phyloP scores from a whole-genome alignment of 345 rosid species.

The Lepidium didymum region DNA sequence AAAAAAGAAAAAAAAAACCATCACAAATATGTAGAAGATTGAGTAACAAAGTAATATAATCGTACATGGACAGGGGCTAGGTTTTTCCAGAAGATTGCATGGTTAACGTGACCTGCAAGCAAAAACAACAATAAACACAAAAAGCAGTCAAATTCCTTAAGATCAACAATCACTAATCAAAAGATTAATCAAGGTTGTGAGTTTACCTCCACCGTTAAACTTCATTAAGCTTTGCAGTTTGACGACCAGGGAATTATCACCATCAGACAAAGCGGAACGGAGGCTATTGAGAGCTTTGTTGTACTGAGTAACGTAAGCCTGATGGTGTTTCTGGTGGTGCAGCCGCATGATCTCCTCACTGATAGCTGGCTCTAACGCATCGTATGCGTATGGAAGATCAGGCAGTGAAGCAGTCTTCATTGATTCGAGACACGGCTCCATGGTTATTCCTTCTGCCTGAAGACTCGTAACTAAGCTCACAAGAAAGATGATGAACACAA shows the following conservation, averaged over 20 bases:
- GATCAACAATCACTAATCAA: not conserved
- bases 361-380: conserved; percentile 82
- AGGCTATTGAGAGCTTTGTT: conserved; percentile 76
- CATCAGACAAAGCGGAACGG: conserved; percentile 51
- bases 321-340: conserved; percentile 96
- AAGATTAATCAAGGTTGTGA: not conserved
- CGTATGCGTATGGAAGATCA: conserved; percentile 81
- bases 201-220: conserved; percentile 90
- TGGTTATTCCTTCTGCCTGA: not conserved
- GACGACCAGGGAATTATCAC: conserved; percentile 58
- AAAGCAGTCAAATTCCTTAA: not conserved
- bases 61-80: conserved; percentile 61
- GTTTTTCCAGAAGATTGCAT: conserved; percentile 90
- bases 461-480: not conserved
- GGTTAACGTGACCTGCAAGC: conserved; percentile 76
- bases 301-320: conserved; percentile 73
- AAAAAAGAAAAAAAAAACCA: not conserved
- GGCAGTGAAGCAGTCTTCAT: conserved; percentile 66
- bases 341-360: conserved; percentile 91
- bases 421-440: conserved; percentile 28
- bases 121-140: not conserved
- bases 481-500: not conserved
- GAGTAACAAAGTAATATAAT: not conserved
- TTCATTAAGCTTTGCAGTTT: conserved; percentile 79
- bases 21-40: not conserved